Base-by-base conservation (phyloP, 2,329 filamentous ascomycete species). In the Dactylellina parvicollis region DNA sequence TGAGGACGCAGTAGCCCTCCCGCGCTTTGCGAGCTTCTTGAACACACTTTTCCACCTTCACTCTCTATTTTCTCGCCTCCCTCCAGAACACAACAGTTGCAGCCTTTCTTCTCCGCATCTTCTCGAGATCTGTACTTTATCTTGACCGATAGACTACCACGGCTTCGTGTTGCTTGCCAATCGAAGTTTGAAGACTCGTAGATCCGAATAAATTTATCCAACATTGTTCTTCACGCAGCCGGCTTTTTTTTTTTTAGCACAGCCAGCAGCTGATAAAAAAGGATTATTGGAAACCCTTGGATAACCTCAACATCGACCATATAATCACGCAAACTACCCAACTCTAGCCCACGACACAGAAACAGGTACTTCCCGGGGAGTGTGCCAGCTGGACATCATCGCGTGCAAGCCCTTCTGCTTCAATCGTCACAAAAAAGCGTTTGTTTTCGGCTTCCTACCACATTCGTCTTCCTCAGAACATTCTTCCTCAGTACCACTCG, bases 21-120 rank as follows among this genome's bases (percentile, higher is more conserved):
- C 66, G 66, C 66, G 66, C 57, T 71, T 62, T 71, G 57, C 66
- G 57, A 71, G 66, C 66, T 62, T 71, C 66, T 71, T 18, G 50
- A 42, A 62, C 52, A 62, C 66, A 56, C 57, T 44, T 71, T 71
- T 70, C 44, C 38, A 30, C 42, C 57, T 57, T 64, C 60, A 49
- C 60, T 49, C 42, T 42, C 47, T 57, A 54, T 47, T 40, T 28
- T 62, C 49, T 62, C 24, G 18, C 56, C 42, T 57, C 56, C 34
- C 56, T 57, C 34, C 12, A 62, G 66, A 64, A 71, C 46, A 42
- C 56, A 44, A 59, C 52, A 34, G 50, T 50, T 26, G n/a, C n/a
- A n/a, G n/a, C n/a, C 28, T 38, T 40, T 28, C 47, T 61, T 62
- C 56, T 71, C 66, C 57, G 54, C 57, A 50, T 60, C 59, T 64